A percentile compares a stretch with the other conserved stretches of the same genome.
These are phyloP conservation scores for Rhizophora apiculata DNA, from an alignment of 345 rosid genomes.

Conservation along the genomic window DNA sequence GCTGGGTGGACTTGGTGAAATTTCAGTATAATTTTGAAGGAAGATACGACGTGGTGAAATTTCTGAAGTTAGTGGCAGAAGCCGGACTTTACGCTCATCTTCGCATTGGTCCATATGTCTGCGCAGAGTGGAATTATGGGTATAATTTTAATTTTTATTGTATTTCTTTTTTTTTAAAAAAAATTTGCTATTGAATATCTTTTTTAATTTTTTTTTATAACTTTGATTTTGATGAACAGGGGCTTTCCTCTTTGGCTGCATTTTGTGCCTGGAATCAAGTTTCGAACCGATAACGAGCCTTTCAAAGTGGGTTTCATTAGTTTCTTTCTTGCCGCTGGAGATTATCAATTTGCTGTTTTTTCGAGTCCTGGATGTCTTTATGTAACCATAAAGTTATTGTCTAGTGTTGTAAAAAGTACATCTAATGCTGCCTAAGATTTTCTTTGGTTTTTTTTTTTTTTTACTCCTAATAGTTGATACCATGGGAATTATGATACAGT, in stretches of 20 bases:
- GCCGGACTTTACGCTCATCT: constrained; percentile 93
- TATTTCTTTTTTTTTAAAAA: background rate
- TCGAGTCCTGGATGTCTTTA: no score
- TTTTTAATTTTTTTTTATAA: background rate
- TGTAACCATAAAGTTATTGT: no score
- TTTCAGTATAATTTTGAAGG: constrained; percentile 82
- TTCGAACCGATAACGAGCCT: constrained; percentile 85
- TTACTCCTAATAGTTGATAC: no score
- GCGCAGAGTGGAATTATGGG: constrained; percentile 99
- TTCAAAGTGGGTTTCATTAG: constrained; percentile 50
- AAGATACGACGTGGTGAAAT: constrained; percentile 79
- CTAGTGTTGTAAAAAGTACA: no score
- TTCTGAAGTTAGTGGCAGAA: constrained; percentile 69
- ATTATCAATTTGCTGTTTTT: background rate
- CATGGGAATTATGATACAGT: no score
- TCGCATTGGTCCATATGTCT: constrained; percentile 92
- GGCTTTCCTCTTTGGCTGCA: constrained; percentile 97
- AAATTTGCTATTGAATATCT: background rate
- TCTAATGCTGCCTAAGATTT: no score
- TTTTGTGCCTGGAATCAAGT: constrained; percentile 74
- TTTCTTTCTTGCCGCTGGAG: background rate
- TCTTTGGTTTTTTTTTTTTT: no score
- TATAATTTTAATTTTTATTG: constrained; percentile 18
- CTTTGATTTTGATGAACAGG: constrained; percentile 31
- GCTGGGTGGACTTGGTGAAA: no score